These are phyloP conservation scores for Fusarium sp. DNA, from an alignment of 2,329 filamentous ascomycete species.

Conservation along the genomic window DNA sequence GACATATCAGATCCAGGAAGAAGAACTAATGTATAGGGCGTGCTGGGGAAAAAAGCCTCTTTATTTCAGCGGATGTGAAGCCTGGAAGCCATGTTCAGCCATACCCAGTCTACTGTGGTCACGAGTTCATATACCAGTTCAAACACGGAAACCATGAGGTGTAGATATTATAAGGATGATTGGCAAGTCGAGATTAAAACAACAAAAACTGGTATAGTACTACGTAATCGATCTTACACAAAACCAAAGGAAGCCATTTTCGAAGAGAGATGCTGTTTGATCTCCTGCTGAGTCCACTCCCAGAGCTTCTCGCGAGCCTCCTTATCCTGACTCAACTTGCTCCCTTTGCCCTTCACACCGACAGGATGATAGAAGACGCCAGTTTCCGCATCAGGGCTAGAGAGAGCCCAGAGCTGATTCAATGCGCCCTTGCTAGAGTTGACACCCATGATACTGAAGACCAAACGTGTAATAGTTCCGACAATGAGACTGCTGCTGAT, in stretches of 20 bases:
- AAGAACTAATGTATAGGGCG: no score
- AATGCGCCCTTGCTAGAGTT: neutral
- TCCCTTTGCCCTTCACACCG: constrained; percentile 8
- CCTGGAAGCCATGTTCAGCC: no score
- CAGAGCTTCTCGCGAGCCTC: constrained; percentile 2
- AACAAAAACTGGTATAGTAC: no score
- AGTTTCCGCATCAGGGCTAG: neutral
- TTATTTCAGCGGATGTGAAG: no score
- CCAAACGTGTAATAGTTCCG: neutral
- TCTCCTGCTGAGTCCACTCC: constrained; percentile 14
- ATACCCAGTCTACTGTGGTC: no score
- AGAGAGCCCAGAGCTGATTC: constrained; percentile 4
- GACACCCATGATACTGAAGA: neutral
- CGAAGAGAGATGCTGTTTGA: neutral
- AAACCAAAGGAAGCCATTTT: accelerated
- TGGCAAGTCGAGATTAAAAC: no score
- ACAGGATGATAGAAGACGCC: constrained; percentile 13
- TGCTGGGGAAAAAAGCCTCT: no score
- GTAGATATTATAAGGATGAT: no score
- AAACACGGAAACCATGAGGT: no score
- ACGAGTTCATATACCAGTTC: no score
- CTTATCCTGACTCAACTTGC: neutral
- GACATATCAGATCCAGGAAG: neutral
- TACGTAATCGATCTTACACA: no score
- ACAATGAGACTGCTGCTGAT: neutral